These are phyloP conservation scores for Globisporangium solare DNA, from an alignment of 352 stramenopile species.

Conservation along the genomic window DNA sequence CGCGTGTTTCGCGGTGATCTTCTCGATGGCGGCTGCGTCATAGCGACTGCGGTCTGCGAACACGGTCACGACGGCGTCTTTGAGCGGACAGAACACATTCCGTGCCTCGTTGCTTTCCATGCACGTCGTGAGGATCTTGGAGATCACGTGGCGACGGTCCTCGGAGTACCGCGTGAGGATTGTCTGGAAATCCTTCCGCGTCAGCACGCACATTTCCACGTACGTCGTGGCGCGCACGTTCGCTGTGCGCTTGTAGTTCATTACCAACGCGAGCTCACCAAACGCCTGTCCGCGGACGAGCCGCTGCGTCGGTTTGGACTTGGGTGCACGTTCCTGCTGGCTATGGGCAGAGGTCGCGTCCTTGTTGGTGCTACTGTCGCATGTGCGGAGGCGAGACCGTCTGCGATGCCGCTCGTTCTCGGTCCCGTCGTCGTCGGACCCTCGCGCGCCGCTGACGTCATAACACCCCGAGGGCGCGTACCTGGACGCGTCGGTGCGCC, in stretches of 20 bases:
- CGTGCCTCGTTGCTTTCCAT: constrained; percentile 20
- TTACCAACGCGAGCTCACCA: constrained; percentile 27
- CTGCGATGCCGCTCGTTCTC: neutral
- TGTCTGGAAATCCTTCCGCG: constrained; percentile 10
- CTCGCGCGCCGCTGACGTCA: too few species aligned
- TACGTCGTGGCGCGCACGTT: constrained; percentile 20
- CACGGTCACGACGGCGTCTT: constrained; percentile 9
- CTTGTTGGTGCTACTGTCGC: neutral
- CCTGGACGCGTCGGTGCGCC: neutral
- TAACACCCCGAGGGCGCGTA: neutral
- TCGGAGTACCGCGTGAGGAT: constrained; percentile 15
- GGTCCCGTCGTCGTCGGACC: too few species aligned
- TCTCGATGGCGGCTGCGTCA: neutral
- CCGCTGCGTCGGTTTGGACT: constrained; percentile 3
- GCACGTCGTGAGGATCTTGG: constrained; percentile 17
- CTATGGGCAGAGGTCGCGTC: too few species aligned
- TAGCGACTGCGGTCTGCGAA: neutral
- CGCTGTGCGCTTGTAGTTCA: constrained; percentile 19
- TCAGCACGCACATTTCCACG: constrained; percentile 20
- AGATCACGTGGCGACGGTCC: constrained; percentile 9
- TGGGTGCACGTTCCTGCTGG: neutral
- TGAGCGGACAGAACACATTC: constrained; percentile 17
- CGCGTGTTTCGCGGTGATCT: constrained; percentile 12
- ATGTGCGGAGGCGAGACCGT: neutral
- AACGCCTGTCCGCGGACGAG: constrained; percentile 22